These are phyloP conservation scores for Pichia sp. DNA, from an alignment of 1,139 yeast genomes.

Conservation along the genomic window DNA sequence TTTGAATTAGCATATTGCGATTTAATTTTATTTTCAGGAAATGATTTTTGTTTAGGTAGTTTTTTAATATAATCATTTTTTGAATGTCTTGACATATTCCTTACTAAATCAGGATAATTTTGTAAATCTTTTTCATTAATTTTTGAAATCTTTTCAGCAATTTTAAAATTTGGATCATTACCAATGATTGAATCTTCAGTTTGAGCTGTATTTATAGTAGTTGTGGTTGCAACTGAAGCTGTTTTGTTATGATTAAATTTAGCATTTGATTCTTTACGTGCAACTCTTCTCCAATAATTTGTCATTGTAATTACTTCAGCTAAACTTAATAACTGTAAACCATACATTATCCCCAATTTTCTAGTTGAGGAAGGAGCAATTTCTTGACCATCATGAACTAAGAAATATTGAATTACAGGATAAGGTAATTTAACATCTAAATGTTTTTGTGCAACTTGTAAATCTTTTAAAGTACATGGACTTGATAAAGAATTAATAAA, in stretches of 20 bases:
- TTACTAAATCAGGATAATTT: conserved; percentile 18
- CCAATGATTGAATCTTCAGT: conserved; percentile 9
- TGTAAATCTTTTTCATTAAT: conserved; percentile 11
- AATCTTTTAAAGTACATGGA: conserved; percentile 59
- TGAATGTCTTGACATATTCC: conserved; percentile 14
- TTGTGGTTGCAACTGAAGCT: not conserved
- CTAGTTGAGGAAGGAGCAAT: conserved; percentile 43
- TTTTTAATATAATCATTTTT: conserved; percentile 17
- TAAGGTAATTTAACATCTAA: conserved; percentile 51
- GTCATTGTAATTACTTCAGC: conserved; percentile 62
- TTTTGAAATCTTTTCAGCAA: conserved; percentile 9
- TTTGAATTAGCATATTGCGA: conserved; percentile 73
- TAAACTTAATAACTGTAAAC: conserved; percentile 56
- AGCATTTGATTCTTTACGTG: conserved; percentile 31
- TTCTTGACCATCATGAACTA: conserved; percentile 67
- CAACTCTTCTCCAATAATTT: conserved; percentile 62
- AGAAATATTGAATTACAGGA: conserved; percentile 52
- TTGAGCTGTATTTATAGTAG: not conserved
- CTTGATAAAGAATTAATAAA: conserved; percentile 37
- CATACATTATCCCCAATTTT: conserved; percentile 56
- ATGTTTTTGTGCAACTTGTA: conserved; percentile 60
- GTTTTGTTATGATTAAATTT: not conserved
- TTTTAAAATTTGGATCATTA: conserved; percentile 17
- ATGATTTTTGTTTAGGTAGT: conserved; percentile 58
- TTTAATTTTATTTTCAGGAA: conserved; percentile 71